These are phyloP conservation scores for Entamoeba histolytica DNA, from an alignment of 208 protist species.

Conservation along the genomic window DNA sequence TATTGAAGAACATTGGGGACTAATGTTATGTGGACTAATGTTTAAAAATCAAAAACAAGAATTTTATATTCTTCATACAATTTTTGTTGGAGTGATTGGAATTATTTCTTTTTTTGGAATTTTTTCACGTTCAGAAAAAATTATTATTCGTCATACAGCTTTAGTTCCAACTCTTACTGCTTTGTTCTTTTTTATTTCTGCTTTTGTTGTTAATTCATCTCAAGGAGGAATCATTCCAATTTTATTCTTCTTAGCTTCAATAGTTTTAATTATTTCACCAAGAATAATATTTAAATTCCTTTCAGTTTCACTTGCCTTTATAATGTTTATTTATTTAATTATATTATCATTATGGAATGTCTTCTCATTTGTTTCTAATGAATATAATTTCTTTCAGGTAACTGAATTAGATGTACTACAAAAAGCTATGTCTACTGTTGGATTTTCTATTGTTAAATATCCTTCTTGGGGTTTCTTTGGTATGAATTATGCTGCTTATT, in stretches of 20 bases:
- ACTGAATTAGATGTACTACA: neutral
- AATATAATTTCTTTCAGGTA: neutral
- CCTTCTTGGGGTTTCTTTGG: neutral
- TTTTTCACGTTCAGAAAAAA: neutral
- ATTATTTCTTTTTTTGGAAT: neutral
- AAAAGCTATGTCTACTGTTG: neutral
- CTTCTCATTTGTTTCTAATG: neutral
- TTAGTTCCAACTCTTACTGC: neutral
- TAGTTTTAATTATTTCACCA: too few relatives aligned
- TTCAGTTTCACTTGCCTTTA: too few relatives aligned
- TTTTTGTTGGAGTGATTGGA: neutral
- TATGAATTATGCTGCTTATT: neutral
- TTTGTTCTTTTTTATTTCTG: neutral
- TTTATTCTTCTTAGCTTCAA: too few relatives aligned
- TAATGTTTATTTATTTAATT: neutral
- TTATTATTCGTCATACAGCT: too few relatives aligned
- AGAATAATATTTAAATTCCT: too few relatives aligned
- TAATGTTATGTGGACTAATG: neutral
- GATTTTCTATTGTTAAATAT: neutral
- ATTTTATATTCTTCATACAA: neutral
- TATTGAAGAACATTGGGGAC: neutral
- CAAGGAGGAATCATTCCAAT: neutral
- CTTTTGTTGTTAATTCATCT: neutral
- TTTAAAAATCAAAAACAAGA: neutral
- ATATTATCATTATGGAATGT: neutral